Percentiles rank a stretch among this genome's conserved stretches.
Conservation (phyloP, 139 green algal species). For the Limnomonas spitsbergensis region DNA sequence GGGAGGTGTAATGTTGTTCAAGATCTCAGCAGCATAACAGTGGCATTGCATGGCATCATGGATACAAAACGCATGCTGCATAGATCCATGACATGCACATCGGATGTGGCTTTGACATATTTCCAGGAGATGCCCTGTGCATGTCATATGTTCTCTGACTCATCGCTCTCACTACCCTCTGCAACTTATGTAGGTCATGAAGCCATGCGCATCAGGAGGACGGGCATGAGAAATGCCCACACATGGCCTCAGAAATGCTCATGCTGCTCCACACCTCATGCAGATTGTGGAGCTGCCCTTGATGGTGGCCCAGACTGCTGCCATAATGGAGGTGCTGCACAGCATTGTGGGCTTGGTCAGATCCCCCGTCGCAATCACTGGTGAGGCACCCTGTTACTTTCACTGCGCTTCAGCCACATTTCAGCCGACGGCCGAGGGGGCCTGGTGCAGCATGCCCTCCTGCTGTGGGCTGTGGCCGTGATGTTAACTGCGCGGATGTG, state of each 20-base stretch:
- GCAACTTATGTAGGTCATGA: not conserved
- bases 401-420: not conserved
- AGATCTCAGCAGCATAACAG: not conserved
- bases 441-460: no score
- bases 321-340: slow-evolving; percentile 87
- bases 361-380: slow-evolving; percentile 79
- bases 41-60: not conserved
- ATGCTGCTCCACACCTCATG: not conserved
- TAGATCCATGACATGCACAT: no score
- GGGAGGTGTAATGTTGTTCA: no score
- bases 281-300: slow-evolving; percentile 69
- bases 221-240: no score
- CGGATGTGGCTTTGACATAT: no score
- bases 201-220: no score
- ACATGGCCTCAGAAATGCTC: not conserved
- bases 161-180: not conserved
- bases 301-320: slow-evolving; percentile 80
- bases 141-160: not conserved
- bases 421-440: not conserved
- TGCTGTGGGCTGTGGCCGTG: no score
- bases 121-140: not conserved
- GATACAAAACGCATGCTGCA: no score
- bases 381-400: slow-evolving; percentile 21
- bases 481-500: no score
- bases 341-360: slow-evolving; percentile 71